phyloP scores from a whole-genome alignment of 805 yeast genomes.

The Monosporozyma siamensis region DNA sequence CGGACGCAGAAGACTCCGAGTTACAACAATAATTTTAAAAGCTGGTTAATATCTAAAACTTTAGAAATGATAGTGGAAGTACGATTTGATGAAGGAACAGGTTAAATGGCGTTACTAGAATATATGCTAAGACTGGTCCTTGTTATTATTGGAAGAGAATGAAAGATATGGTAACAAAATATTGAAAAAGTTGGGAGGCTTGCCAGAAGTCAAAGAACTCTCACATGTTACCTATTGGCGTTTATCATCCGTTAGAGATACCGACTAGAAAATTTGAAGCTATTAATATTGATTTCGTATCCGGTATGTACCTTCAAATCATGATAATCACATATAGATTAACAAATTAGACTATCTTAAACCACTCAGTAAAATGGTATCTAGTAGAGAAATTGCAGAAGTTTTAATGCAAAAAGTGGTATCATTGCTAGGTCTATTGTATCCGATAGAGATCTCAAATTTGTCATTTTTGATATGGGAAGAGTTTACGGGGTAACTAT shows the following conservation, averaged over 20 bases:
- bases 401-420: too few species aligned
- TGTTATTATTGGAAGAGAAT: not conserved
- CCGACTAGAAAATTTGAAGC: not conserved
- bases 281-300: conserved; percentile 2
- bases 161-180: not conserved
- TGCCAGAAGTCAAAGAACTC: not conserved
- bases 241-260: not conserved
- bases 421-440: too few species aligned
- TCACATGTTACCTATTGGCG: not conserved
- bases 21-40: too few species aligned
- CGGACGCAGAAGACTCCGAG: too few species aligned
- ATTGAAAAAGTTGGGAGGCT: not conserved
- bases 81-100: too few species aligned
- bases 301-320: not conserved
- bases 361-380: too few species aligned
- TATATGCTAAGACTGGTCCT: not conserved
- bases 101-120: not conserved
- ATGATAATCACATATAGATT: not conserved
- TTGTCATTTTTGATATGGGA: too few species aligned
- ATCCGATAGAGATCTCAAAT: too few species aligned
- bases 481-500: too few species aligned
- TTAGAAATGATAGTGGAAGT: too few species aligned
- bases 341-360: not conserved
- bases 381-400: too few species aligned
- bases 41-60: too few species aligned